Evolutionary conservation across 345 rosid species (phyloP).

Genomic region (Kandelia obovata): DNA sequence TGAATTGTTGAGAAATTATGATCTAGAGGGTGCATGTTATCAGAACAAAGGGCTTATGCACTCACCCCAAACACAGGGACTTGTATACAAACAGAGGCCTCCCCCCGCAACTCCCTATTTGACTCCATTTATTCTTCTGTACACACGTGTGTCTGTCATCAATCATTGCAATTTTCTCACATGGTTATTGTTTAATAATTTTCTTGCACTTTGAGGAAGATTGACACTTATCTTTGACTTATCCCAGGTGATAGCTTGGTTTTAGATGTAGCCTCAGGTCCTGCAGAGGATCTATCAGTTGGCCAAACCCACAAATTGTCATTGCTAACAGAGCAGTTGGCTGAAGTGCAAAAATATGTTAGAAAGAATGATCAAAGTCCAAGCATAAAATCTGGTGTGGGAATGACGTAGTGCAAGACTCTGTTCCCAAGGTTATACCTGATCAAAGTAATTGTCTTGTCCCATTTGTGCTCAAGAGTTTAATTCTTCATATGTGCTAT

Average conservation of each 20-base stretch:
- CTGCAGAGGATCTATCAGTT: constrained; percentile 44
- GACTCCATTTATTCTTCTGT: constrained; percentile 37
- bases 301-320: constrained; percentile 69
- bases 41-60: constrained; percentile 58
- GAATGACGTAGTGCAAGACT: constrained; percentile 31
- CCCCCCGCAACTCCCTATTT: constrained; percentile 46
- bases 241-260: constrained; percentile 59
- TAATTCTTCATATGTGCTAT: constrained; percentile 17
- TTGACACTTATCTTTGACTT: constrained; percentile 6
- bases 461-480: constrained; percentile 16
- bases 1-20: constrained; percentile 54
- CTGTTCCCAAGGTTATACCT: constrained; percentile 31
- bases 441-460: constrained; percentile 68
- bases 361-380: constrained; percentile 38
- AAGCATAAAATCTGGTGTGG: constrained; percentile 23
- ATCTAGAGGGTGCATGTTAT: constrained; percentile 62
- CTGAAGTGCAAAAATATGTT: constrained; percentile 39
- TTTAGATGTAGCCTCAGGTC: constrained; percentile 56
- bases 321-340: constrained; percentile 25
- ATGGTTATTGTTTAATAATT: background rate
- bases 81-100: constrained; percentile 63
- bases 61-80: constrained; percentile 49
- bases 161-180: background rate
- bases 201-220: background rate
- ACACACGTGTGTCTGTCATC: background rate